Percentiles rank a stretch among this genome's conserved stretches.
Conservation (phyloP, 2,329 filamentous ascomycete species). For the Talaromyces atroroseus region DNA sequence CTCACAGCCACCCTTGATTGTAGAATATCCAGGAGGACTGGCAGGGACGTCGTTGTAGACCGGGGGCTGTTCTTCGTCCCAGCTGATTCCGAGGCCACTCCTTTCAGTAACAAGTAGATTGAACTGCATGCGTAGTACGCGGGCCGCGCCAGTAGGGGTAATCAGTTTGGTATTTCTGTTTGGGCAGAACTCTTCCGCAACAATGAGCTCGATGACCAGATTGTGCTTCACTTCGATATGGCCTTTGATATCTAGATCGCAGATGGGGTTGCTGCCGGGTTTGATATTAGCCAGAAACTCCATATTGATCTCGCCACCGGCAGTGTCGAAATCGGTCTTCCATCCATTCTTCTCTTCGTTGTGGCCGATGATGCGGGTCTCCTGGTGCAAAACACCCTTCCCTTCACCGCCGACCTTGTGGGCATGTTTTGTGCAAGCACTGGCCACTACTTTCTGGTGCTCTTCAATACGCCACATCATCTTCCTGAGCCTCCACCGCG, state of each 20-base stretch:
- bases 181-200: constrained; percentile 78
- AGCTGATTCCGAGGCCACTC: constrained; percentile 81
- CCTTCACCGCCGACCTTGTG: constrained; percentile 58
- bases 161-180: constrained; percentile 66
- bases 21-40: constrained; percentile 68
- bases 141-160: constrained; percentile 81
- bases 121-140: constrained; percentile 91
- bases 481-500: constrained; percentile 84
- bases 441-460: constrained; percentile 69
- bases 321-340: constrained; percentile 71
- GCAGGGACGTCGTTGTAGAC: constrained; percentile 90
- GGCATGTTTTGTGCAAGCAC: constrained; percentile 72
- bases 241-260: constrained; percentile 68
- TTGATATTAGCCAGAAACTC: constrained; percentile 66
- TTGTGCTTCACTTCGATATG: constrained; percentile 78
- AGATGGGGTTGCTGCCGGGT: constrained; percentile 61
- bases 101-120: constrained; percentile 74
- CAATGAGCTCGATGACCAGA: constrained; percentile 86
- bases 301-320: constrained; percentile 71
- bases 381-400: constrained; percentile 68
- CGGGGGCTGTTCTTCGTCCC: constrained; percentile 93
- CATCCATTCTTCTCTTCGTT: constrained; percentile 81
- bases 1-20: constrained; percentile 34
- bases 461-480: constrained; percentile 92
- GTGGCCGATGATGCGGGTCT: constrained; percentile 70